Conservation (phyloP, 1,139 yeast species). For the Candida sp. region DNA sequence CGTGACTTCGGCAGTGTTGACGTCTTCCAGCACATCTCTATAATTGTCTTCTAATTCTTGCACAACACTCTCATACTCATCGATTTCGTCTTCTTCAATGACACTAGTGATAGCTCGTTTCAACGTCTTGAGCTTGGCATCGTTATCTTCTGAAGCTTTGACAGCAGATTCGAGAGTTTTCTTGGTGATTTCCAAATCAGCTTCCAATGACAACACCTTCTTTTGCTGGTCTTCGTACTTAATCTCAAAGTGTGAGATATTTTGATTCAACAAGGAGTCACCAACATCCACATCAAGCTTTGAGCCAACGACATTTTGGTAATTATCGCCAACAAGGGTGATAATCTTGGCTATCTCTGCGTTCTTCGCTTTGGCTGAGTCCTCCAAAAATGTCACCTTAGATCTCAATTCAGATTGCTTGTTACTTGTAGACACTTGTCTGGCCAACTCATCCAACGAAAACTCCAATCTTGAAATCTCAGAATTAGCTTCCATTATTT, state of each 20-base stretch:
- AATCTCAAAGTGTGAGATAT: slow-evolving; percentile 12
- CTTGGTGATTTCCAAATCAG: slow-evolving; percentile 14
- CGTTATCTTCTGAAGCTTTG: slow-evolving; percentile 16
- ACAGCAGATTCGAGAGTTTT: slow-evolving; percentile 8
- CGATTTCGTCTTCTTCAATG: slow-evolving; percentile 50
- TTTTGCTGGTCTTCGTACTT: slow-evolving; percentile 15
- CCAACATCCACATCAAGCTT: slow-evolving; percentile 27
- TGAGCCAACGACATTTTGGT: slow-evolving; percentile 16
- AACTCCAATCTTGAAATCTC: slow-evolving; percentile 49
- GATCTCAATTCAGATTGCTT: slow-evolving; percentile 65
- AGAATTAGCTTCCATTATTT: slow-evolving; percentile 43
- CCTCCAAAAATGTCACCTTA: slow-evolving; percentile 47
- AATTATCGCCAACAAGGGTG: slow-evolving; percentile 7
- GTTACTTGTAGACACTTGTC: slow-evolving; percentile 53
- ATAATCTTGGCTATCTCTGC: slow-evolving; percentile 20
- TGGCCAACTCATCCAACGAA: slow-evolving; percentile 58
- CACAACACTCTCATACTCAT: slow-evolving; percentile 51
- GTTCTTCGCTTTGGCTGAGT: slow-evolving; percentile 31
- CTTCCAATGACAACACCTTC: slow-evolving; percentile 9
- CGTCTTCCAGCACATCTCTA: slow-evolving; percentile 59
- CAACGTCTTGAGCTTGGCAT: slow-evolving; percentile 19
- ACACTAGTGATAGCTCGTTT: slow-evolving; percentile 26
- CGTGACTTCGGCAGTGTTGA: slow-evolving; percentile 69
- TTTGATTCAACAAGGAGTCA: slow-evolving; percentile 20
- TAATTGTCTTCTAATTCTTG: slow-evolving; percentile 65